phyloP scores from a whole-genome alignment of 805 yeast species.

The Yarrowia phangngaensis region DNA sequence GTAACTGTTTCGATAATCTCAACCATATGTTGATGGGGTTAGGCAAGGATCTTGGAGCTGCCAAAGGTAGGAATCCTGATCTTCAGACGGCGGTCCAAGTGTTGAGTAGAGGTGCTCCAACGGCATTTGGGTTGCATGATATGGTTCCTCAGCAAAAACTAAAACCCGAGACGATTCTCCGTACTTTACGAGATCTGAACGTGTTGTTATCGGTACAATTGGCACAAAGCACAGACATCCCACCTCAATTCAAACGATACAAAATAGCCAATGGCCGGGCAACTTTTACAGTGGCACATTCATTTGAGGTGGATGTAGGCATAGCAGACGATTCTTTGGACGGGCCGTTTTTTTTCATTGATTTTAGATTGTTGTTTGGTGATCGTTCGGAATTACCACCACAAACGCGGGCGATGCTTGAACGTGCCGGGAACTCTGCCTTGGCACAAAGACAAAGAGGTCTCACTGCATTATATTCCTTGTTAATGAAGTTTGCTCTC shows the following conservation, averaged over 20 bases:
- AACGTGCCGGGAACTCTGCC: constrained; percentile 52
- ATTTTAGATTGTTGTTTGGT: constrained; percentile 60
- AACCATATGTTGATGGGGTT: constrained; percentile 65
- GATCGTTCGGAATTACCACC: constrained; percentile 33
- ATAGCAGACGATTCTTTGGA: constrained; percentile 58
- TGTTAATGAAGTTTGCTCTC: constrained; percentile 58
- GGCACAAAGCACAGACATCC: constrained; percentile 59
- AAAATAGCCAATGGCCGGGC: constrained; percentile 72
- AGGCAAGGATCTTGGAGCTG: constrained; percentile 71
- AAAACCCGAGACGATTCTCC: constrained; percentile 53
- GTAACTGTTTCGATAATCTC: constrained; percentile 58
- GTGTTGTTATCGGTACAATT: constrained; percentile 68
- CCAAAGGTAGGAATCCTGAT: constrained; percentile 91
- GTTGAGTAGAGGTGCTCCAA: constrained; percentile 70
- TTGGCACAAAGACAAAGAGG: constrained; percentile 45
- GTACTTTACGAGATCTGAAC: constrained; percentile 64
- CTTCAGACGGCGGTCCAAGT: constrained; percentile 84
- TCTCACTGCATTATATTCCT: constrained; percentile 51
- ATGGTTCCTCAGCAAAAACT: constrained; percentile 51
- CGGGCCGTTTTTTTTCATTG: constrained; percentile 73
- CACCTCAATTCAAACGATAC: constrained; percentile 60
- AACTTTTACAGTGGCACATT: constrained; percentile 56
- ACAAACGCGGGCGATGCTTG: constrained; percentile 46
- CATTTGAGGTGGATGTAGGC: constrained; percentile 74
- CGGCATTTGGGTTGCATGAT: constrained; percentile 47